A percentile compares a stretch with the other conserved stretches of the same genome.
Evolutionary conservation across 768 basidiomycete species (phyloP).

Genomic region (Lactarius pseudohatsudake): DNA sequence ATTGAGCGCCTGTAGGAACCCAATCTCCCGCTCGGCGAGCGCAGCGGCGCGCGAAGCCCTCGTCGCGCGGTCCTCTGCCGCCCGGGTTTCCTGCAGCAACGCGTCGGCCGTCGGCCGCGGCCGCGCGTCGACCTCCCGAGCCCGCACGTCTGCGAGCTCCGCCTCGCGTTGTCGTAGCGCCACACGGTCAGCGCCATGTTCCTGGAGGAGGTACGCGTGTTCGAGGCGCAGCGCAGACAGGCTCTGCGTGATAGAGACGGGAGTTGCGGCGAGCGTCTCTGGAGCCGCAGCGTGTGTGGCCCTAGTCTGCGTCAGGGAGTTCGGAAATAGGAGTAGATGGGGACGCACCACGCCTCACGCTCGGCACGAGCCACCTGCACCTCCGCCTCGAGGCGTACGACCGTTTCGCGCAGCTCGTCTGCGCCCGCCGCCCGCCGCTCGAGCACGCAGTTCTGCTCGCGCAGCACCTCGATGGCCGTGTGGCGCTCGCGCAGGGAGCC

Average conservation of each 20-base stretch:
- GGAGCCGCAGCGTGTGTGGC: conserved; percentile 43
- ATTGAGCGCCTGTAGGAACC: too few species aligned
- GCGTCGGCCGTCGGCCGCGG: too few species aligned
- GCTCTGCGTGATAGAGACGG: conserved; percentile 52
- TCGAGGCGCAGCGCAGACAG: conserved; percentile 58
- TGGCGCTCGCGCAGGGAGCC: conserved; percentile 52
- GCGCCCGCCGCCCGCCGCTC: conserved; percentile 46
- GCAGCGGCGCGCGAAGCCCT: too few species aligned
- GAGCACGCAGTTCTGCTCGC: conserved; percentile 70
- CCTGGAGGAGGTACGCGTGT: conserved; percentile 60
- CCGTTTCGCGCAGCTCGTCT: conserved; percentile 56
- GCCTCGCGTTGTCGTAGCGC: too few species aligned
- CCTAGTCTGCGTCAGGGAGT: conserved; percentile 12
- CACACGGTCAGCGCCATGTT: too few species aligned
- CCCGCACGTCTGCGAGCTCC: too few species aligned
- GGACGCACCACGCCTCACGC: conserved; percentile 57
- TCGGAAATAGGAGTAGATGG: neutral
- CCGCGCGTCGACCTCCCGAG: too few species aligned
- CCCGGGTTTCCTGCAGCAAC: too few species aligned
- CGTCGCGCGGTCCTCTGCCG: too few species aligned
- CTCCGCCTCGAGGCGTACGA: conserved; percentile 64
- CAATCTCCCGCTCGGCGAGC: too few species aligned
- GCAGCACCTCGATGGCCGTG: conserved; percentile 64
- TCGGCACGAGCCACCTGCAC: conserved; percentile 59
- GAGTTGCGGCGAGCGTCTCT: conserved; percentile 45